Evolutionary conservation across 805 yeast genomes (phyloP).

Genomic region (Starmerella bombicola): DNA sequence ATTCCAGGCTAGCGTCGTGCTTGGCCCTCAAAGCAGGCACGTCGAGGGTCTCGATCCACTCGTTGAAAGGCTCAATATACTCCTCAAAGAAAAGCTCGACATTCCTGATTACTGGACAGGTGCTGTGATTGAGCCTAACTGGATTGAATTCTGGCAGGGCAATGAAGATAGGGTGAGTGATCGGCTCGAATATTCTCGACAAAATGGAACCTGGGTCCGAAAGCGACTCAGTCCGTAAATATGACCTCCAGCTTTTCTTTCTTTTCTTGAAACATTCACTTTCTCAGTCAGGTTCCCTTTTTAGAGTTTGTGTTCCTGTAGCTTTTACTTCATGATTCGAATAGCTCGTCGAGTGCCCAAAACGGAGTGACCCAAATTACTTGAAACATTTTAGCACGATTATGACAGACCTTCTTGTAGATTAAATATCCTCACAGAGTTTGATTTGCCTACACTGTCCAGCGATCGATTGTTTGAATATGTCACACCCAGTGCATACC

Average conservation of each 20-base stretch:
- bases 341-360: too few relatives aligned
- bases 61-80: slow-evolving; percentile 37
- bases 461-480: too few relatives aligned
- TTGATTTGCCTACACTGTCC: too few relatives aligned
- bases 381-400: too few relatives aligned
- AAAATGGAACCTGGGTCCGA: slow-evolving; percentile 44
- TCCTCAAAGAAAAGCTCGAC: slow-evolving; percentile 57
- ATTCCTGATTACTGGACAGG: slow-evolving; percentile 97
- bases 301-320: too few relatives aligned
- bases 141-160: slow-evolving; percentile 96
- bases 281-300: neutral
- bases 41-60: slow-evolving; percentile 50
- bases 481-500: too few relatives aligned
- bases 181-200: slow-evolving; percentile 57
- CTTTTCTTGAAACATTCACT: neutral
- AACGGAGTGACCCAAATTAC: too few relatives aligned
- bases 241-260: too few relatives aligned
- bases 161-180: slow-evolving; percentile 81
- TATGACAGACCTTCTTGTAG: too few relatives aligned
- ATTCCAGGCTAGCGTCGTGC: slow-evolving; percentile 89
- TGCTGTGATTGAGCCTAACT: slow-evolving; percentile 69
- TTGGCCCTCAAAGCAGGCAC: slow-evolving; percentile 69
- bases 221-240: slow-evolving; percentile 54
- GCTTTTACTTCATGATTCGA: too few relatives aligned
- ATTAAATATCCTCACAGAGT: too few relatives aligned